These are phyloP conservation scores for Bruguiera parviflora DNA, from an alignment of 345 rosid genomes.

Conservation along the genomic window DNA sequence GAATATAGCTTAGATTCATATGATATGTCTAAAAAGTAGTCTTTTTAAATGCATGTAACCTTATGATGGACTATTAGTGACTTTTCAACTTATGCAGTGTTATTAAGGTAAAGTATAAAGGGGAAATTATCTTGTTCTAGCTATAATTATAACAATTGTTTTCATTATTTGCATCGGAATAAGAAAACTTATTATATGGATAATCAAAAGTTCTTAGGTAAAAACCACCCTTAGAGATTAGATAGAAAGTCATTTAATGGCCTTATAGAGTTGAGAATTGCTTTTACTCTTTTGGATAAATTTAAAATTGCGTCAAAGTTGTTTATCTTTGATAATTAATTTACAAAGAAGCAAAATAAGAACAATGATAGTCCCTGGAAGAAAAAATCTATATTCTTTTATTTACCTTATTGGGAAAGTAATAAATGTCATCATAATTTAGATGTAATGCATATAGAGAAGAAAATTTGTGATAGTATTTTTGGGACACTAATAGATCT, in stretches of 20 bases:
- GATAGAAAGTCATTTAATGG: conserved; percentile 4
- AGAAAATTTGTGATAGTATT: background rate
- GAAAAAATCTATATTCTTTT: background rate
- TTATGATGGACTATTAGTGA: background rate
- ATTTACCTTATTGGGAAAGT: background rate
- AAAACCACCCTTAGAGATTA: background rate
- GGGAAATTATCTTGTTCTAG: background rate
- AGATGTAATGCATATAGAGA: conserved; percentile 7
- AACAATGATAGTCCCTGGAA: background rate
- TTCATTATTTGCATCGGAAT: background rate
- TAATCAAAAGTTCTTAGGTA: background rate
- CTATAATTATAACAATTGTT: background rate
- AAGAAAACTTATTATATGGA: conserved; percentile 1
- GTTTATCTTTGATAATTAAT: no score
- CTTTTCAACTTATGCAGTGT: background rate
- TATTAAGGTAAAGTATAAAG: background rate
- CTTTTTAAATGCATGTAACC: background rate
- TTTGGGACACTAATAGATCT: no score
- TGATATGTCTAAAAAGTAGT: no score
- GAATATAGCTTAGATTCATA: no score
- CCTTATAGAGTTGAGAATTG: background rate
- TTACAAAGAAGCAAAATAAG: background rate
- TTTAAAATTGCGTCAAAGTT: background rate
- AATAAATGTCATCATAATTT: background rate
- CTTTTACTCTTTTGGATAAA: background rate